phyloP scores from a whole-genome alignment of 2,329 filamentous ascomycete genomes.

The Corinectria fuckeliana region DNA sequence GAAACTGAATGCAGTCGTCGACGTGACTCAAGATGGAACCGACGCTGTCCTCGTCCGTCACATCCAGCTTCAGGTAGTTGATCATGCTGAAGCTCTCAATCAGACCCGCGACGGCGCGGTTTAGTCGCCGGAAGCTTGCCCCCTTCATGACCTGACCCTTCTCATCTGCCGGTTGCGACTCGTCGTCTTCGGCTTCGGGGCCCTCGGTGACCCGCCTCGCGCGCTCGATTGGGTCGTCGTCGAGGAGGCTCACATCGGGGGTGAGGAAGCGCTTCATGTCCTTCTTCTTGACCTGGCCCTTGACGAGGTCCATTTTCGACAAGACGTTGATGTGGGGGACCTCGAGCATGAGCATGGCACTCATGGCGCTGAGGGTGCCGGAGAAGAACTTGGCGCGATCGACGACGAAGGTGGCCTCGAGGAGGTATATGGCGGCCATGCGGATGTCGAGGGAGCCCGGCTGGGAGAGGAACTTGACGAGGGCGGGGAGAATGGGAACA shows the following conservation, averaged over 20 bases:
- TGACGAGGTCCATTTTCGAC: constrained; percentile 97
- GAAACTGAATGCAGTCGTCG: constrained; percentile 91
- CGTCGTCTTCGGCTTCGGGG: constrained; percentile 55
- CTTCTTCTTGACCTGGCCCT: constrained; percentile 84
- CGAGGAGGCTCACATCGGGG: constrained; percentile 81
- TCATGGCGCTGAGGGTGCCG: constrained; percentile 95
- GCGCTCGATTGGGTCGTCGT: constrained; percentile 73
- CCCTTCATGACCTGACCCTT: constrained; percentile 79
- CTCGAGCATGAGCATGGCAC: constrained; percentile 98
- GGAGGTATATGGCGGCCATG: constrained; percentile 90
- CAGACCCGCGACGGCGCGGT: constrained; percentile 84
- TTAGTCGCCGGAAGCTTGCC: constrained; percentile 80
- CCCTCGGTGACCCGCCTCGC: constrained; percentile 48
- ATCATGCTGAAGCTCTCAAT: constrained; percentile 99
- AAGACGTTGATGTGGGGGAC: constrained; percentile 95
- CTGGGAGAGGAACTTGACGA: constrained; percentile 82
- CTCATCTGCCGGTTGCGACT: constrained; percentile 66
- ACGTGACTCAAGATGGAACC: constrained; percentile 86
- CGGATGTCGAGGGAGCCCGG: constrained; percentile 85
- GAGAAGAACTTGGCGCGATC: constrained; percentile 98
- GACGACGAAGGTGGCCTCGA: constrained; percentile 94
- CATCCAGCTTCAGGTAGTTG: constrained; percentile 88
- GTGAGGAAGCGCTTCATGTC: constrained; percentile 91
- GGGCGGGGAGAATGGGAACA: constrained; percentile 85
- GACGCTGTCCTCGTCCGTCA: constrained; percentile 91